phyloP scores from a whole-genome alignment of 2,329 filamentous ascomycete genomes.

The Aureobasidium sp. region DNA sequence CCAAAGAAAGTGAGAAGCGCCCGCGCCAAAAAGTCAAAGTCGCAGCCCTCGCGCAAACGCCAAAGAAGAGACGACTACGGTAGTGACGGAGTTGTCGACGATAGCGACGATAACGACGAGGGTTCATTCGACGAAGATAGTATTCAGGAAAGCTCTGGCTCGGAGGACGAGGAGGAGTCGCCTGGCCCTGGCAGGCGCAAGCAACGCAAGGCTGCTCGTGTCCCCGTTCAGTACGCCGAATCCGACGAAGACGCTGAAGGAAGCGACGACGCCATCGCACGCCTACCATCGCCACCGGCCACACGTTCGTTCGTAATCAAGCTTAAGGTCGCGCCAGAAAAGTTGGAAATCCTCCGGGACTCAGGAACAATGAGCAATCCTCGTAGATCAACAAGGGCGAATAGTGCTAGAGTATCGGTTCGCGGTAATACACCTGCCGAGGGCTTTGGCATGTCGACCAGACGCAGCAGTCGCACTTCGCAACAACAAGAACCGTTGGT shows the following conservation, averaged over 20 bases:
- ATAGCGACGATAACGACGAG: constrained; percentile 32
- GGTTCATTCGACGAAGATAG: constrained; percentile 35
- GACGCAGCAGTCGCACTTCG: constrained; percentile 52
- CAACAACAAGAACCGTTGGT: constrained; percentile 46
- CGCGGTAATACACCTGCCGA: constrained; percentile 19
- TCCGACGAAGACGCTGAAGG: constrained; percentile 34
- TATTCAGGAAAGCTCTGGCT: constrained; percentile 19
- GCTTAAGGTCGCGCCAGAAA: constrained; percentile 19
- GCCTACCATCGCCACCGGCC: neutral
- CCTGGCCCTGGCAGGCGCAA: constrained; percentile 46
- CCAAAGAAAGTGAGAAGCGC: constrained; percentile 16
- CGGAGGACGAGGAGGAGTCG: constrained; percentile 31
- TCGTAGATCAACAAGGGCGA: constrained; percentile 6
- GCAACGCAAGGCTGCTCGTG: constrained; percentile 48
- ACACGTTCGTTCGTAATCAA: constrained; percentile 31
- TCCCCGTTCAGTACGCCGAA: constrained; percentile 49
- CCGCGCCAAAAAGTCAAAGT: constrained; percentile 11
- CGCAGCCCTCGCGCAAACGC: constrained; percentile 23
- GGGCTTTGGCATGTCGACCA: constrained; percentile 23
- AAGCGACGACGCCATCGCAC: constrained; percentile 16
- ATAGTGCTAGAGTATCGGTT: neutral
- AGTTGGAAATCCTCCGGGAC: neutral
- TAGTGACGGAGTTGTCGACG: constrained; percentile 41
- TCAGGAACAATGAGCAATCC: neutral
- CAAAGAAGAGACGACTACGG: constrained; percentile 32